Conservation (phyloP, 2,329 filamentous ascomycete species). For the Blastomyces parvus region DNA sequence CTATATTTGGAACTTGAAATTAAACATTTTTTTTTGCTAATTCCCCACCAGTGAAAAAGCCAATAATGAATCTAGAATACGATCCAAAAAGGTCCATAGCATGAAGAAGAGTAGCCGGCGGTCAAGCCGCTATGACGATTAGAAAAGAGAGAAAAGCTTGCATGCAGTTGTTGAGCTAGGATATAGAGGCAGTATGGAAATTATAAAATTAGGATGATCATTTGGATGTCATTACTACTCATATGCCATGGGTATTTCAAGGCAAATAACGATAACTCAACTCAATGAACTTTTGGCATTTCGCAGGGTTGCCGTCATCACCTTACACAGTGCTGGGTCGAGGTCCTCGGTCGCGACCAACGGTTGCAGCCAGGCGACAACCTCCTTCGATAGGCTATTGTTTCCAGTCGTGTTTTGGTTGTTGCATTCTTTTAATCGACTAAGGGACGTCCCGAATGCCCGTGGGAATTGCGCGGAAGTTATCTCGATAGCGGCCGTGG, state of each 20-base stretch:
- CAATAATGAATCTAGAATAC: conserved; percentile 49
- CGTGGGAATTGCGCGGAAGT: conserved; percentile 62
- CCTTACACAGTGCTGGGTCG: conserved; percentile 46
- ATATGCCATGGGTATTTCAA: neutral
- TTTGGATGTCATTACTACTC: conserved; percentile 4
- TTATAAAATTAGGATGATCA: neutral
- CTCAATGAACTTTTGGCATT: conserved; percentile 22
- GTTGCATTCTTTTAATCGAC: conserved; percentile 48
- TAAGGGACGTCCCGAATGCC: conserved; percentile 57
- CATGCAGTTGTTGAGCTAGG: neutral
- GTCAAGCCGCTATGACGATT: conserved; percentile 32
- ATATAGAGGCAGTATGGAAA: neutral
- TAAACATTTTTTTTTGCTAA: neutral
- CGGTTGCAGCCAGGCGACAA: conserved; percentile 42
- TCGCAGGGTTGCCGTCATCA: conserved; percentile 36
- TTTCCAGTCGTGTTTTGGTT: conserved; percentile 25
- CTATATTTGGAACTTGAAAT: neutral
- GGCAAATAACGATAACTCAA: conserved; percentile 9
- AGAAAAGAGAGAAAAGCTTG: neutral
- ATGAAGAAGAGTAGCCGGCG: conserved; percentile 51
- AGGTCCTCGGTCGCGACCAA: conserved; percentile 37
- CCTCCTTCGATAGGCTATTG: conserved; percentile 35
- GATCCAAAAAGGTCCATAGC: conserved; percentile 51
- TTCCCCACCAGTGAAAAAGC: conserved; percentile 40
- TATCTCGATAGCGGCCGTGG: conserved; percentile 56